phyloP scores from a whole-genome alignment of 73 alveolate genomes.

The Stentor roeselii region DNA sequence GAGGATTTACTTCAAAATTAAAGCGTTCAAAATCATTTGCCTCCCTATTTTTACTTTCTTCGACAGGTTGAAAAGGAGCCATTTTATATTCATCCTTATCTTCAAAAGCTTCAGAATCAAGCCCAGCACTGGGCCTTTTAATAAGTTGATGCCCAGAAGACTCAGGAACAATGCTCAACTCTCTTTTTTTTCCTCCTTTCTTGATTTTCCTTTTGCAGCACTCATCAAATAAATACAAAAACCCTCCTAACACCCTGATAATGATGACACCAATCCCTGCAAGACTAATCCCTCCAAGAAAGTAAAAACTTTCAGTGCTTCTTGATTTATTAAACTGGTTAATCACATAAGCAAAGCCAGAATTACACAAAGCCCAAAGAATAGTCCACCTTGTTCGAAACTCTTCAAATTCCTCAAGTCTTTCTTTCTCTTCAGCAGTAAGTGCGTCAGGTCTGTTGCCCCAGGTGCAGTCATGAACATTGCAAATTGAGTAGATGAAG shows the following conservation, averaged over 20 bases:
- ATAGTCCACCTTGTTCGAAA: slow-evolving; percentile 11
- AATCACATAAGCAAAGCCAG: background rate
- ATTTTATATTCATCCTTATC: too few species aligned
- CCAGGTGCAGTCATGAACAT: slow-evolving; percentile 30
- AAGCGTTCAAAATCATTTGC: too few species aligned
- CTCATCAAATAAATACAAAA: background rate
- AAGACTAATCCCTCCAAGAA: background rate
- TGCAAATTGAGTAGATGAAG: slow-evolving; percentile 21
- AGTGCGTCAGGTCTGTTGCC: slow-evolving; percentile 28
- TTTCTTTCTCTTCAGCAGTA: slow-evolving; percentile 17
- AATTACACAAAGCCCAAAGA: slow-evolving; percentile 14
- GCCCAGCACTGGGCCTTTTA: too few species aligned
- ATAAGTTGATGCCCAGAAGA: too few species aligned
- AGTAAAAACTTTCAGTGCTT: background rate
- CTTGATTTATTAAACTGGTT: background rate
- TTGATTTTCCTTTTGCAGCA: background rate
- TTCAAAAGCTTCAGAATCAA: too few species aligned
- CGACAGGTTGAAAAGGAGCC: too few species aligned
- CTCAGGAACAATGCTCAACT: too few species aligned
- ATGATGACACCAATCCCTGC: background rate
- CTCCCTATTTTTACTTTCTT: too few species aligned
- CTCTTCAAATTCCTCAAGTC: slow-evolving; percentile 12
- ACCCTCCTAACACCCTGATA: background rate
- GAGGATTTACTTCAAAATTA: too few species aligned
- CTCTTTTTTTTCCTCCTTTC: too few species aligned